Conservation (phyloP, 805 yeast species). For the Candida maesae region DNA sequence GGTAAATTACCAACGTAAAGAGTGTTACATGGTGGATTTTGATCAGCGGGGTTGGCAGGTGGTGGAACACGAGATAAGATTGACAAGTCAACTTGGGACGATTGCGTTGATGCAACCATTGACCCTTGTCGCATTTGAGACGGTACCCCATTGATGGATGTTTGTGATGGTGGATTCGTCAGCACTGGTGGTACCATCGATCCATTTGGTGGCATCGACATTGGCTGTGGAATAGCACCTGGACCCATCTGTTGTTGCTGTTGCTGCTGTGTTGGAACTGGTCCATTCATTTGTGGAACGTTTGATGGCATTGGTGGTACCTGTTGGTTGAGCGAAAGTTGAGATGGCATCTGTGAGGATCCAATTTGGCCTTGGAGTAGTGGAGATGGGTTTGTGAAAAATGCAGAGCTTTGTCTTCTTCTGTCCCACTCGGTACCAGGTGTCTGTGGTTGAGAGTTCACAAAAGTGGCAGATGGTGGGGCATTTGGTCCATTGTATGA, state of each 20-base stretch:
- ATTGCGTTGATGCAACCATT: conserved; percentile 9
- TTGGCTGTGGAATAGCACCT: too few species aligned
- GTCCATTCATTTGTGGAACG: conserved; percentile 6
- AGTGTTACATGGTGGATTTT: conserved; percentile 98
- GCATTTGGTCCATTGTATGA: conserved; percentile 1
- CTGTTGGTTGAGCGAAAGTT: conserved; percentile 17
- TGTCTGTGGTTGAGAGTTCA: conserved; percentile 37
- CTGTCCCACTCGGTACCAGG: conserved; percentile 44
- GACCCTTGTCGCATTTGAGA: conserved; percentile 7
- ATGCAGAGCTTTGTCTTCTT: conserved; percentile 52
- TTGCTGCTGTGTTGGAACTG: conserved; percentile 15
- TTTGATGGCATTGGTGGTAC: not conserved
- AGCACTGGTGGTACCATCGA: conserved; percentile 11
- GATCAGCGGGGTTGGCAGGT: conserved; percentile 98
- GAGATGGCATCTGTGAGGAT: conserved; percentile 23
- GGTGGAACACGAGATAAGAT: conserved; percentile 78
- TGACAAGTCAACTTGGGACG: conserved; percentile 57
- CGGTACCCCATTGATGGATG: conserved; percentile 4
- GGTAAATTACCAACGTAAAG: conserved; percentile 96
- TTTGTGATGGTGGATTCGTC: conserved; percentile 14
- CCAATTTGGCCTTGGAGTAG: conserved; percentile 22
- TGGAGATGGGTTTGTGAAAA: conserved; percentile 37
- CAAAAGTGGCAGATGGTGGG: conserved; percentile 13
- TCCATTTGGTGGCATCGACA: too few species aligned
- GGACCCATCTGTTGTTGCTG: conserved; percentile 2